Evolutionary conservation across 345 rosid species (phyloP).

Genomic region (Syzygium jambos): DNA sequence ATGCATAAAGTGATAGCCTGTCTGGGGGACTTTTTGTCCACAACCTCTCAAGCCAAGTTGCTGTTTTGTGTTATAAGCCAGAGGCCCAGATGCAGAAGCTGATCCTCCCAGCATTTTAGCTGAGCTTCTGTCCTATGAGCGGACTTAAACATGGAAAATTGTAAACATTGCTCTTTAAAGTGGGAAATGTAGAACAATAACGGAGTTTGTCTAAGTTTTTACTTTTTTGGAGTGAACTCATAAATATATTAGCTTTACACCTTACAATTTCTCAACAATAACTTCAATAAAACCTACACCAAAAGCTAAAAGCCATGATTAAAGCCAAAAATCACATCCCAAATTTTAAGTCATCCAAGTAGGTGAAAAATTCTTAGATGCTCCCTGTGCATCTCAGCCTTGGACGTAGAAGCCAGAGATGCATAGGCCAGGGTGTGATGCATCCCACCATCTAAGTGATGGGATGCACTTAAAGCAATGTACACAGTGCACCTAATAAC

Average conservation of each 20-base stretch:
- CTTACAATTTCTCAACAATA: not conserved
- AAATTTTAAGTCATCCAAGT: not conserved
- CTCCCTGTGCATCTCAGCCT: not conserved
- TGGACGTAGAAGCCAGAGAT: not conserved
- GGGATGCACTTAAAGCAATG: not conserved
- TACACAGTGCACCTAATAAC: not conserved
- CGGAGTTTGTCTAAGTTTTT: not conserved
- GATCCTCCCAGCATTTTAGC: not conserved
- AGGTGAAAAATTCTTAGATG: not conserved
- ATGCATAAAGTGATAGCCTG: not conserved
- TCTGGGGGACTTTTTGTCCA: not conserved
- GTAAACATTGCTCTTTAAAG: not conserved
- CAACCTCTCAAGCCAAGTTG: not conserved
- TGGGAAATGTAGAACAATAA: not conserved
- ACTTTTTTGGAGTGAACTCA: not conserved
- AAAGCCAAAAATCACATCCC: not conserved
- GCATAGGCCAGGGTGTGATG: not conserved
- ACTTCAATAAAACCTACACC: not conserved
- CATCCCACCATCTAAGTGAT: not conserved
- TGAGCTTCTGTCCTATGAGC: not conserved
- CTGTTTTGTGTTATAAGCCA: not conserved
- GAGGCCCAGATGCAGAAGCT: not conserved
- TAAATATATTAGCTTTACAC: not conserved
- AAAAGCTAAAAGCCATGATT: not conserved
- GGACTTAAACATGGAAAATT: not conserved